Evolutionary conservation across 495 filamentous ascomycete species (phyloP).

Genomic region (Xylaria scruposa): DNA sequence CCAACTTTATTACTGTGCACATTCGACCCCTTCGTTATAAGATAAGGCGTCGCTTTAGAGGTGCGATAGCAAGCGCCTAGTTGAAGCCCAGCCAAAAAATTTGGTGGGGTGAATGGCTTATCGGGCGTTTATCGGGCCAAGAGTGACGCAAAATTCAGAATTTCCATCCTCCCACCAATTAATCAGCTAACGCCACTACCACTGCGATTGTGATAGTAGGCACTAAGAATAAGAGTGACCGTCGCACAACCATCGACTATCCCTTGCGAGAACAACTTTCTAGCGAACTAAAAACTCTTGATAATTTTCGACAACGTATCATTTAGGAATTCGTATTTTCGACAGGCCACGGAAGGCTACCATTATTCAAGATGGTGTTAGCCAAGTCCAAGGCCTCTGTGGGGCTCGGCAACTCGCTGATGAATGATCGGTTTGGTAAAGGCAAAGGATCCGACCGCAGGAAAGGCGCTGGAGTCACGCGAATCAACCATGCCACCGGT

Average conservation of each 20-base stretch:
- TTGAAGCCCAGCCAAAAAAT: conserved; percentile 37
- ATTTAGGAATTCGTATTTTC: background rate
- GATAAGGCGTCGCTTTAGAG: background rate
- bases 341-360: background rate
- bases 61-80: background rate
- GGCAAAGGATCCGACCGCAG: conserved; percentile 74
- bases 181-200: conserved; percentile 14
- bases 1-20: no score
- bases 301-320: background rate
- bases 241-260: conserved; percentile 5
- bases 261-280: background rate
- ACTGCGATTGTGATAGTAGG: conserved; percentile 22
- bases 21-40: no score
- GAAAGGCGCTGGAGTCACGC: conserved; percentile 67
- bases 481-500: conserved; percentile 66
- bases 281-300: background rate
- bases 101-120: conserved; percentile 52
- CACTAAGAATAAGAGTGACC: background rate
- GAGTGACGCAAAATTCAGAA: conserved; percentile 26
- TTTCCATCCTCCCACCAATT: conserved; percentile 18
- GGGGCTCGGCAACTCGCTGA: conserved; percentile 81
- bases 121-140: conserved; percentile 33
- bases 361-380: conserved; percentile 72
- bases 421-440: conserved; percentile 93
- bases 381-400: conserved; percentile 95